Percentiles rank a stretch among this genome's conserved stretches.
These are phyloP conservation scores for Hanseniaspora uvarum DNA, from an alignment of 1,139 yeast species.

Conservation along the genomic window DNA sequence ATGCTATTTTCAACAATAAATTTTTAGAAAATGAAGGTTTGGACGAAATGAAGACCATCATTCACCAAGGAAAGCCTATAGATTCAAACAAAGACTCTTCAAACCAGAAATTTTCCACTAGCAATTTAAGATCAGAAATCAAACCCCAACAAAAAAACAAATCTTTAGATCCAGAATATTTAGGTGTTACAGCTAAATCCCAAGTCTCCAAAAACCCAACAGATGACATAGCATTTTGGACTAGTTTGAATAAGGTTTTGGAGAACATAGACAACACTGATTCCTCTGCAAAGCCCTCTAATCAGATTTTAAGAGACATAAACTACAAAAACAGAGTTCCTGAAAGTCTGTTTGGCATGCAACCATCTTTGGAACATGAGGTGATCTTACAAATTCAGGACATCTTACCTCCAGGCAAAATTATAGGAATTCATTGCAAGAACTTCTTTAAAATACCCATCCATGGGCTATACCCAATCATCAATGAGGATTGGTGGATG, in stretches of 20 bases:
- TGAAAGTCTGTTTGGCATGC: constrained; percentile 18
- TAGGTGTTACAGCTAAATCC: neutral
- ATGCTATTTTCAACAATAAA: constrained; percentile 28
- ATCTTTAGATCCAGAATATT: neutral
- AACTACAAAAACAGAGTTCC: constrained; percentile 12
- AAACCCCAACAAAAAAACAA: constrained; percentile 3
- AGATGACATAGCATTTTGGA: constrained; percentile 28
- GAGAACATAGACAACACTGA: constrained; percentile 16
- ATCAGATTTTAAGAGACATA: neutral
- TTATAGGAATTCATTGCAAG: constrained; percentile 40
- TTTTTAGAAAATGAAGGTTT: constrained; percentile 32
- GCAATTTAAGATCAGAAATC: constrained; percentile 13
- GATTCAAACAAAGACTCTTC: constrained; percentile 11
- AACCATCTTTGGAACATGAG: constrained; percentile 22
- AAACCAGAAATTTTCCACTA: constrained; percentile 8
- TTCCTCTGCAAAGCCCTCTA: neutral
- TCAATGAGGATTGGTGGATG: constrained; percentile 37
- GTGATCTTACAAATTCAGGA: constrained; percentile 31
- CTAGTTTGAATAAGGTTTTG: constrained; percentile 24
- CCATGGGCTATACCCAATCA: constrained; percentile 40
- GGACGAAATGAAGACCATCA: constrained; percentile 29
- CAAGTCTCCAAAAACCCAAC: constrained; percentile 19
- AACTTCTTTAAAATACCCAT: constrained; percentile 37
- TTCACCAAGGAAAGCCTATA: constrained; percentile 19
- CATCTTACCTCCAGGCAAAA: constrained; percentile 37